A percentile compares a stretch with the other conserved stretches of the same genome.
phyloP scores from a whole-genome alignment of 805 yeast genomes.

The Wickerhamiella spandovensis region DNA sequence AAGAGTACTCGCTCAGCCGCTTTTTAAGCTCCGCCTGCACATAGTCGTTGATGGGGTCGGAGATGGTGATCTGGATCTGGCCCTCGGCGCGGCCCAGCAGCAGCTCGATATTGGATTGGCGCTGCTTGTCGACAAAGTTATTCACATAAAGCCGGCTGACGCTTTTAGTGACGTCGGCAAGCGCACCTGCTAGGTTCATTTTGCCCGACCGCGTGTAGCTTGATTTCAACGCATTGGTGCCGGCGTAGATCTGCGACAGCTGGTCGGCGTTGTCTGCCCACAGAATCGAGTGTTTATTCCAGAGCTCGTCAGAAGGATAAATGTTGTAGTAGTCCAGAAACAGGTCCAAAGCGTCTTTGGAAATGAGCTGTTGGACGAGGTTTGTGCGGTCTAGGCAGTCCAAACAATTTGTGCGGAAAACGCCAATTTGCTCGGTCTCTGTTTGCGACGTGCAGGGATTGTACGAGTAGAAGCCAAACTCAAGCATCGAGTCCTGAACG shows the following conservation, averaged over 20 bases:
- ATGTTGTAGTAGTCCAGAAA: constrained; percentile 33
- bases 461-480: constrained; percentile 72
- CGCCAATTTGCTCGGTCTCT: constrained; percentile 72
- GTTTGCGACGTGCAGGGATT: constrained; percentile 42
- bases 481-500: constrained; percentile 51
- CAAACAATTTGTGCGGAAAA: constrained; percentile 84
- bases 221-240: constrained; percentile 92
- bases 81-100: constrained; percentile 69
- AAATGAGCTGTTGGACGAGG: constrained; percentile 62
- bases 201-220: constrained; percentile 91
- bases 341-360: constrained; percentile 47
- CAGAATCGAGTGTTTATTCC: constrained; percentile 63
- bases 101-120: constrained; percentile 81
- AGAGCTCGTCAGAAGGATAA: constrained; percentile 37
- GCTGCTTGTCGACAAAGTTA: constrained; percentile 83
- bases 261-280: constrained; percentile 99
- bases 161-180: constrained; percentile 94
- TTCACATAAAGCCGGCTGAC: constrained; percentile 91
- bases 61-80: constrained; percentile 56
- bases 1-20: constrained; percentile 40
- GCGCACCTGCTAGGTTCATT: constrained; percentile 91
- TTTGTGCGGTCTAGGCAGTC: constrained; percentile 94
- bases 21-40: constrained; percentile 53
- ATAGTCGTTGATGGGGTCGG: constrained; percentile 79
- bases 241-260: constrained; percentile 88